Conservation (phyloP, 2,329 filamentous ascomycete genomes). For the Hortaea sp. region DNA sequence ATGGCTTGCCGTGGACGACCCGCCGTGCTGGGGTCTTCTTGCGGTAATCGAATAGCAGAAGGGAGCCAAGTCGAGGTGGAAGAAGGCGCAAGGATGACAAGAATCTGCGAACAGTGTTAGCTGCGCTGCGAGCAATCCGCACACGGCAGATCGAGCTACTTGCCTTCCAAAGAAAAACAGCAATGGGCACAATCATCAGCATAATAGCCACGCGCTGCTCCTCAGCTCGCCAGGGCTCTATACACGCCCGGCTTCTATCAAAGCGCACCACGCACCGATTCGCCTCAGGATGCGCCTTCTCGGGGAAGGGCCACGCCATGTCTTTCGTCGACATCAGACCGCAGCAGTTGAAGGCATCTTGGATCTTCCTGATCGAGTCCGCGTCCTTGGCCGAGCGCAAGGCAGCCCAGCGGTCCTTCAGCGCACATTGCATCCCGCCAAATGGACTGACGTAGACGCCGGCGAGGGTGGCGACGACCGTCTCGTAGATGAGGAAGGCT, state of each 20-base stretch:
- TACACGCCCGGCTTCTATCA: conserved; percentile 39
- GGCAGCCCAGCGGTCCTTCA: conserved; percentile 47
- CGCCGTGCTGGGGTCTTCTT: conserved; percentile 4
- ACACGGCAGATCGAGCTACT: conserved; percentile 5
- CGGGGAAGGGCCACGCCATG: conserved; percentile 53
- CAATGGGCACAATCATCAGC: conserved; percentile 45
- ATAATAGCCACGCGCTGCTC: conserved; percentile 46
- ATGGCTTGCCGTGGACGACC: conserved; percentile 11
- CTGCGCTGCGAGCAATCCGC: background rate
- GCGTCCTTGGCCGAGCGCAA: conserved; percentile 45
- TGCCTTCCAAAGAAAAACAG: conserved; percentile 49
- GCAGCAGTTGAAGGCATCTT: conserved; percentile 58
- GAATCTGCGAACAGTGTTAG: conserved; percentile 10
- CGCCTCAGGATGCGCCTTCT: conserved; percentile 17
- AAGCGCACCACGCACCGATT: conserved; percentile 40
- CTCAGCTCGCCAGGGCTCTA: conserved; percentile 45
- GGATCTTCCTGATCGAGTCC: conserved; percentile 46
- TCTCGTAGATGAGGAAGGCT: conserved; percentile 29
- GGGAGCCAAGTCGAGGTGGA: conserved; percentile 20
- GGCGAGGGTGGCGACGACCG: conserved; percentile 36
- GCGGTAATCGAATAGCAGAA: conserved; percentile 17
- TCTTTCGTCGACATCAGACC: conserved; percentile 50
- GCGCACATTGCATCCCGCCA: conserved; percentile 38
- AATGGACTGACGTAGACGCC: conserved; percentile 33
- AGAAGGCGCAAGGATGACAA: conserved; percentile 17